Conservation (phyloP, 2,329 filamentous ascomycete genomes). For the Fusarium tuaranense region DNA sequence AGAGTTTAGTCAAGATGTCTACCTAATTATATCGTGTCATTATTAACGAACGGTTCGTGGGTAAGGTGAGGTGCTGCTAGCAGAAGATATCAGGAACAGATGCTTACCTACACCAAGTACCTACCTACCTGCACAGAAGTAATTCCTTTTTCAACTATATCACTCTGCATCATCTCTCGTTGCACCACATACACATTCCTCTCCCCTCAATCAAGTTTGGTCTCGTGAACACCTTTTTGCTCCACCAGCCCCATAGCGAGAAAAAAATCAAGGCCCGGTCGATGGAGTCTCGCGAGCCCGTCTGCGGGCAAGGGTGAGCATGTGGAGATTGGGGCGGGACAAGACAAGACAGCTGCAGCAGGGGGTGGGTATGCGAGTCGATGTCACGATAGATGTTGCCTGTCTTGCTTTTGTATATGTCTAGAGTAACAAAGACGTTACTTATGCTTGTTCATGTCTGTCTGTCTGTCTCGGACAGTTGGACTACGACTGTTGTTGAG, state of each 20-base stretch:
- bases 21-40: neutral
- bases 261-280: constrained; percentile 27
- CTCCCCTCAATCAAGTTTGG: constrained; percentile 12
- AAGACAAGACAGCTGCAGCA: constrained; percentile 16
- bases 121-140: neutral
- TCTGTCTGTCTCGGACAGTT: neutral
- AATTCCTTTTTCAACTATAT: neutral
- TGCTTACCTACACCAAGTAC: neutral
- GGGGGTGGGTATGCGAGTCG: constrained; percentile 1
- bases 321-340: constrained; percentile 27
- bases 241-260: constrained; percentile 25
- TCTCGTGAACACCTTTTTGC: constrained; percentile 30
- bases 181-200: neutral
- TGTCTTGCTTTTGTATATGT: neutral
- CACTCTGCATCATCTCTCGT: neutral
- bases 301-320: constrained; percentile 16
- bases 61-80: neutral
- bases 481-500: constrained; percentile 6
- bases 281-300: constrained; percentile 1
- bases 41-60: neutral
- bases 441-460: neutral
- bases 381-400: constrained; percentile 10
- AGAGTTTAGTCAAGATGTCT: neutral
- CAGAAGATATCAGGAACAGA: neutral
- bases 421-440: neutral